Evolutionary conservation across 2,329 filamentous ascomycete genomes (phyloP).

Genomic region (Ilyonectria sp.): DNA sequence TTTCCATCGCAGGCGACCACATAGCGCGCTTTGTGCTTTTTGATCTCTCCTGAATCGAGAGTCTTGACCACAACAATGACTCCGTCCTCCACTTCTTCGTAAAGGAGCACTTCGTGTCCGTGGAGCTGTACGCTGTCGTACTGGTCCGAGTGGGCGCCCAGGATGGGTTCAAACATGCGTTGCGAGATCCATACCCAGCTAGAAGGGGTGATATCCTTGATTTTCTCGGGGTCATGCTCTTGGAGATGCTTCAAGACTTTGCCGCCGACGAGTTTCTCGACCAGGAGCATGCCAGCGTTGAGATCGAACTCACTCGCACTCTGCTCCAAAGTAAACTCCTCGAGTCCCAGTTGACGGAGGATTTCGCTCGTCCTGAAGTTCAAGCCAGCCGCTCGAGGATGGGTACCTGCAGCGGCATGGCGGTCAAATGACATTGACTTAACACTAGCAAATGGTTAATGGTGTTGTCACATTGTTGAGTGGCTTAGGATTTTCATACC

Average conservation of each 20-base stretch:
- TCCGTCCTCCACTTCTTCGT: slow-evolving; percentile 6
- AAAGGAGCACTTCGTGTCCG: slow-evolving; percentile 11
- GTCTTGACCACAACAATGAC: slow-evolving; percentile 2
- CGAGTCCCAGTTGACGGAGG: slow-evolving; percentile 11
- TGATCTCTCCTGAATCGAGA: neutral
- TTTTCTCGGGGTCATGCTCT: slow-evolving; percentile 10
- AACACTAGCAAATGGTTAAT: neutral
- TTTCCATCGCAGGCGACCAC: slow-evolving; percentile 15
- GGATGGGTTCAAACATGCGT: slow-evolving; percentile 18
- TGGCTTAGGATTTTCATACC: neutral
- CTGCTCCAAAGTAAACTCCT: slow-evolving; percentile 3
- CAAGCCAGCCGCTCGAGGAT: slow-evolving; percentile 15
- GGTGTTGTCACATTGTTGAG: neutral
- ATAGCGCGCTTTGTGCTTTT: slow-evolving; percentile 6
- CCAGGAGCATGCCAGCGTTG: slow-evolving; percentile 8
- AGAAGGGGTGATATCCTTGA: slow-evolving; percentile 8
- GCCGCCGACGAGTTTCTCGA: slow-evolving; percentile 5
- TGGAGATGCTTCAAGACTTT: slow-evolving; percentile 12
- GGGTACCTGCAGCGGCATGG: slow-evolving; percentile 6
- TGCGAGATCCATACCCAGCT: slow-evolving; percentile 19
- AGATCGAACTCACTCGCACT: slow-evolving; percentile 17
- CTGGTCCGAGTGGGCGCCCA: slow-evolving; percentile 2
- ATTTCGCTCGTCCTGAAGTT: slow-evolving; percentile 16
- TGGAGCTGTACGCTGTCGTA: slow-evolving; percentile 6
- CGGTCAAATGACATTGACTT: slow-evolving; percentile 13